Base-by-base conservation (phyloP, 257 asterid species). In the Solanum lycopersicoides region DNA sequence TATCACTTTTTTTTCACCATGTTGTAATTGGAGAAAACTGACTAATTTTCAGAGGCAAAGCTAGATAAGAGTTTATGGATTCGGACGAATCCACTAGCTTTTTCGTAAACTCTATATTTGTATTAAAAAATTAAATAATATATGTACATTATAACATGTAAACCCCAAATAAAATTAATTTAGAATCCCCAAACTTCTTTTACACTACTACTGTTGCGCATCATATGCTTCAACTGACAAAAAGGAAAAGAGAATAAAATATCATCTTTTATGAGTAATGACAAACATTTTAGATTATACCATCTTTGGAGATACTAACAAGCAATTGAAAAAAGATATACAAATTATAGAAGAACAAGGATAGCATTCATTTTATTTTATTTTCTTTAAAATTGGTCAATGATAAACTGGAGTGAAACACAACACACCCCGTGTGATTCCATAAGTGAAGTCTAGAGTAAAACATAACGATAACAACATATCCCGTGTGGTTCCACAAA, bases 101-200 rank as follows among this genome's bases (percentile, higher is more conserved):
- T 50, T 5, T 50, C 9, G 1, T 53, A 53, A 0, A 16, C 0
- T 9, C 0, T 53, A 53, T 16, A 53, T 53, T 16, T 53, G 0
- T 50, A 47, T 47, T 47, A 7, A 47, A 47, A 47, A 47, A 50
- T 0, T 50, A 50, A 15, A 50, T 6, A 50, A 50, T 50, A 16
- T 50, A 50, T 16, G 4, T 15, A 16, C 5, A 50, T 50, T 50
- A n/a, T 50, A 50, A 50, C 23, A 16, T 15, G 23, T 50, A 0
- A 50, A 2, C 0, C 3, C 0, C 1, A 50, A 50, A 2, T 0
- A 50, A 50, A 50, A 15, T 50, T 50, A 0, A 50, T 2, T 50
- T 50, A 50, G 0, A 15, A 50, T 3, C 23, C 23, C 1, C 60
- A 50, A 50, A 50, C 3, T 50, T 1, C 41, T 69, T 71, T 71